These are phyloP conservation scores for Thielaviopsis populi DNA, from an alignment of 2,329 filamentous ascomycete species.

Conservation along the genomic window DNA sequence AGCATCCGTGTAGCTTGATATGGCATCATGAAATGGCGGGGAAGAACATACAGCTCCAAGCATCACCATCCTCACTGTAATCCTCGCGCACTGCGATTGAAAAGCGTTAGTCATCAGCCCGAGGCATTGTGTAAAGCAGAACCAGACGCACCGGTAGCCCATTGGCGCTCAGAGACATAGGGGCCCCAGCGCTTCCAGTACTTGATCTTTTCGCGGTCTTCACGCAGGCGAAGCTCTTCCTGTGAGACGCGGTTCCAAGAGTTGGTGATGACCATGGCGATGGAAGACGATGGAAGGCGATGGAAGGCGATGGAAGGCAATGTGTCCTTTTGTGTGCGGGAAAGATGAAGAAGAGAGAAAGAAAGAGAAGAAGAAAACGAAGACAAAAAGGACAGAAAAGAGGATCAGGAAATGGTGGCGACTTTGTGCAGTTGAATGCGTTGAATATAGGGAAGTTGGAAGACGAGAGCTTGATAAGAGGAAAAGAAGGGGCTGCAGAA, in stretches of 20 bases:
- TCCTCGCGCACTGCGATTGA: constrained; percentile 60
- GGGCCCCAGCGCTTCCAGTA: constrained; percentile 99
- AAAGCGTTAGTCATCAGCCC: constrained; percentile 18
- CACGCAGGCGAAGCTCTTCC: constrained; percentile 78
- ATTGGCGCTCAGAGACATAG: constrained; percentile 86
- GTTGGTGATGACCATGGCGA: constrained; percentile 74
- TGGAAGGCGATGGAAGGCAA: constrained; percentile 19
- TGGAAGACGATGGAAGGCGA: constrained; percentile 8
- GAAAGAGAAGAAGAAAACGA: not conserved
- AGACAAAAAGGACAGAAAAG: not conserved
- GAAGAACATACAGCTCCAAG: constrained; percentile 70
- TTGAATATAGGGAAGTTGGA: not conserved
- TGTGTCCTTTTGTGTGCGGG: not conserved
- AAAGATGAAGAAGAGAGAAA: not conserved
- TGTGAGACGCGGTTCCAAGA: constrained; percentile 73
- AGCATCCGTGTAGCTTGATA: not conserved
- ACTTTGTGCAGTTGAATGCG: not conserved
- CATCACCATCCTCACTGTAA: constrained; percentile 78
- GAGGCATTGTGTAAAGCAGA: not conserved
- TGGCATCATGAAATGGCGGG: not conserved
- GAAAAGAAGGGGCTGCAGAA: constrained; percentile 1
- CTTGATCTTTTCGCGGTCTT: constrained; percentile 67
- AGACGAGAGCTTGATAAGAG: not conserved
- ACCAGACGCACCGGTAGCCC: constrained; percentile 61
- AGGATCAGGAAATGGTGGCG: not conserved